Percentiles rank a stretch among this genome's conserved stretches.
Conservation (phyloP, 2,329 filamentous ascomycete species). For the Xylaria sp. region DNA sequence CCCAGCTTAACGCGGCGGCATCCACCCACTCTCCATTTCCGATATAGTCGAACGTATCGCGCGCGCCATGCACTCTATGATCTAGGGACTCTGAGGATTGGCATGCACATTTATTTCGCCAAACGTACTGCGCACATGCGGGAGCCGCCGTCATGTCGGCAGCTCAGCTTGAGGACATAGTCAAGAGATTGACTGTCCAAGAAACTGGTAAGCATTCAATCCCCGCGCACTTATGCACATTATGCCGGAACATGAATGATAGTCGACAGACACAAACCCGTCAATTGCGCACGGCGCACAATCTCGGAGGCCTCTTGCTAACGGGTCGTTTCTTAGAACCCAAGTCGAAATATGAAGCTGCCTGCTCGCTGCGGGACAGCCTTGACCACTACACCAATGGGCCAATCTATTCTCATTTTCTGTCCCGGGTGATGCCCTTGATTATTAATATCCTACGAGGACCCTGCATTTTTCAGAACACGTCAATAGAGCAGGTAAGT, state of each 20-base stretch:
- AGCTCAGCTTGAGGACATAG: slow-evolving; percentile 70
- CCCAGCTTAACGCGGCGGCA: neutral
- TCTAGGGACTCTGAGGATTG: slow-evolving; percentile 3
- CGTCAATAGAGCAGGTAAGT: slow-evolving; percentile 85
- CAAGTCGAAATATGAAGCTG: slow-evolving; percentile 82
- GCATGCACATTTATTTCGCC: slow-evolving; percentile 21
- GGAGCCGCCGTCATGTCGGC: slow-evolving; percentile 69
- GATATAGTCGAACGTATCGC: neutral
- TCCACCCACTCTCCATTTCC: slow-evolving; percentile 5
- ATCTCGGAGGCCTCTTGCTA: slow-evolving; percentile 11
- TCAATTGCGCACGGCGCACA: neutral
- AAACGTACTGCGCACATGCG: slow-evolving; percentile 42
- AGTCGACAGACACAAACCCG: neutral
- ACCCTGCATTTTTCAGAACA: slow-evolving; percentile 89
- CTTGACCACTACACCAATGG: slow-evolving; percentile 88
- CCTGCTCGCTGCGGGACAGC: slow-evolving; percentile 87
- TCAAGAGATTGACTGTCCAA: slow-evolving; percentile 66
- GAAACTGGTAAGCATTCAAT: slow-evolving; percentile 62
- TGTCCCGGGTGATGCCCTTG: slow-evolving; percentile 88
- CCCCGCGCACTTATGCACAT: slow-evolving; percentile 17
- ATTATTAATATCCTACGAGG: slow-evolving; percentile 87
- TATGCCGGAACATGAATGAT: neutral
- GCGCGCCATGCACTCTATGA: neutral
- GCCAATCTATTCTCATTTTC: slow-evolving; percentile 79
- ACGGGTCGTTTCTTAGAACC: slow-evolving; percentile 68